Evolutionary conservation across 192 early-diverging fungal genomes (phyloP), one percentile per base, ranked within the genome.

Genomic region (Allomyces arbusculus): DNA sequence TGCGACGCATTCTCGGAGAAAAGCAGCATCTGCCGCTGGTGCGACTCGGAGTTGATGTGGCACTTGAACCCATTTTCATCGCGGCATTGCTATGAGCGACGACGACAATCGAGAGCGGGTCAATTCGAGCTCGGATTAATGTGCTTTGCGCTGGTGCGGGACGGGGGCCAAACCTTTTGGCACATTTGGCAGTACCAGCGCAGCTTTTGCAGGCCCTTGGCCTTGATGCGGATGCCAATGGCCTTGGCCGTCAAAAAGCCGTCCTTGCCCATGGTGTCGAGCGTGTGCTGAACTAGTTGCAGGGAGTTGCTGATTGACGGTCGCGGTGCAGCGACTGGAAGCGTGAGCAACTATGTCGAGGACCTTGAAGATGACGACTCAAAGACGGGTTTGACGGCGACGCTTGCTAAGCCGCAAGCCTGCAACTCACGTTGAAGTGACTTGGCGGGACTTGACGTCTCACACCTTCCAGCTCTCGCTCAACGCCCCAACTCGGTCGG

Each of bases 41-140:
- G 94, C 10, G 87, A 79, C 71, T 97, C 94, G 44, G 89, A 91
- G 11, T 79, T 78, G 65, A 85, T 88, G 74, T 97, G 94, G 65
- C 88, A 89, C 73, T 92, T 94, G 80, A 94, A 96, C 2, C 93
- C 93, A 78, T 96, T 96, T 71, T 90, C 91, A 76, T 96, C 93
- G 66, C 91, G 79, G 68, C 89, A 92, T 72, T 40, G 33, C 33
- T 3, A 40, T 40, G 33, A 74, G 77, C 61, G 77, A 75, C 62
- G 65, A 44, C 22, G 33, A 43, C 16, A n/a, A 22, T 61, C n/a
- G n/a, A 24, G 28, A 11, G 10, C 24, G 23, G 23, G n/a, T 22
- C n/a, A 14, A 16, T 28, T 28, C 22, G 23, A 50, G 44, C 24
- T 20, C 9, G 20, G 19, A 10, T 23, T 22, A 16, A 26, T 12